Conservation (phyloP, 2,329 filamentous ascomycete genomes). For the Fusarium tricinctum region DNA sequence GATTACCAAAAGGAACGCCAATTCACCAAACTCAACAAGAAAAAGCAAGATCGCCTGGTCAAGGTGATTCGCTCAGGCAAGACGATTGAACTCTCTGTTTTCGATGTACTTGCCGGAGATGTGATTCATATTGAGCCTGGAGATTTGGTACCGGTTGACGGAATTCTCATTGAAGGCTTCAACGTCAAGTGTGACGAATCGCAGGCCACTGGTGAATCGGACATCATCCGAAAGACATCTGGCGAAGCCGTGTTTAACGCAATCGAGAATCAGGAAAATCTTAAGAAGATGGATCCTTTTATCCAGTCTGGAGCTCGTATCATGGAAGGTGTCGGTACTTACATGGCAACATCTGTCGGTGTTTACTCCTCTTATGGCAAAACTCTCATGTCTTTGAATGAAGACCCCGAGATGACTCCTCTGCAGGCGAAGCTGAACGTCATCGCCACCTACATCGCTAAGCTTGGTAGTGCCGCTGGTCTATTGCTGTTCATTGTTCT, state of each 20-base stretch:
- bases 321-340: slow-evolving; percentile 82
- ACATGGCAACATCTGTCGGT: slow-evolving; percentile 80
- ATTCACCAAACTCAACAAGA: slow-evolving; percentile 83
- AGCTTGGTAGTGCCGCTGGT: slow-evolving; percentile 81
- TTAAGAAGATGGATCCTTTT: slow-evolving; percentile 83
- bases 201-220: slow-evolving; percentile 83
- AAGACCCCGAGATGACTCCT: slow-evolving; percentile 80
- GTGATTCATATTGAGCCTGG: slow-evolving; percentile 81
- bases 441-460: slow-evolving; percentile 83
- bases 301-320: slow-evolving; percentile 88
- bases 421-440: slow-evolving; percentile 82
- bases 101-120: slow-evolving; percentile 77
- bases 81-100: slow-evolving; percentile 77
- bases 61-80: slow-evolving; percentile 80
- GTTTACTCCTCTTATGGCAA: slow-evolving; percentile 81
- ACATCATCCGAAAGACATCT: slow-evolving; percentile 77
- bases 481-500: slow-evolving; percentile 86
- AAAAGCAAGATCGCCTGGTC: slow-evolving; percentile 81
- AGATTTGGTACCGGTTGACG: slow-evolving; percentile 81
- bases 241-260: slow-evolving; percentile 78
- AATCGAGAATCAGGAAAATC: slow-evolving; percentile 74
- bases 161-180: slow-evolving; percentile 79
- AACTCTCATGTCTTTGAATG: slow-evolving; percentile 80
- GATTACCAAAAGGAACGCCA: slow-evolving; percentile 86
- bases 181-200: slow-evolving; percentile 84